Evolutionary conservation across 2,329 filamentous ascomycete genomes (phyloP).

Genomic region (Capronia epimyces): DNA sequence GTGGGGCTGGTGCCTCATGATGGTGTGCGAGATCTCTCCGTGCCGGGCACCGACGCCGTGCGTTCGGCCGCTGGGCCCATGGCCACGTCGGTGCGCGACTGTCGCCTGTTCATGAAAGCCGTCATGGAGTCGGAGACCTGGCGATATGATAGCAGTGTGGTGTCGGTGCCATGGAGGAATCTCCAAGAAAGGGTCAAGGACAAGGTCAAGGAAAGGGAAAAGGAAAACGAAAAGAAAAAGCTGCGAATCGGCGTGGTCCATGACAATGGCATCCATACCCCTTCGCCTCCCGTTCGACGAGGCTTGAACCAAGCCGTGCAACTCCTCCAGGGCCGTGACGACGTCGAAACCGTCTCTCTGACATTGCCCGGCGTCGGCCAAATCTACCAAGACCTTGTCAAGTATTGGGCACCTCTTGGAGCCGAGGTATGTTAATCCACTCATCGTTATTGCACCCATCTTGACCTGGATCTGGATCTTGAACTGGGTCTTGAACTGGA

Average conservation of each 20-base stretch:
- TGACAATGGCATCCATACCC: slow-evolving; percentile 36
- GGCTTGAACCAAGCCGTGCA: slow-evolving; percentile 37
- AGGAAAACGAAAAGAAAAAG: slow-evolving; percentile 12
- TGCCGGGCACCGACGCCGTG: slow-evolving; percentile 41
- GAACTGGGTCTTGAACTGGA: too few relatives aligned
- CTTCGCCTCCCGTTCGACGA: slow-evolving; percentile 37
- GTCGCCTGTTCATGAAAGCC: slow-evolving; percentile 30
- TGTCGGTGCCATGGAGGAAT: slow-evolving; percentile 46
- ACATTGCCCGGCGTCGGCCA: slow-evolving; percentile 7
- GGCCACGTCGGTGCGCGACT: slow-evolving; percentile 29
- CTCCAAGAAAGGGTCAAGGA: too few relatives aligned
- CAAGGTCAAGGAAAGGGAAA: too few relatives aligned
- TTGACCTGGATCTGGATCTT: background rate
- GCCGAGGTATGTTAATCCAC: slow-evolving; percentile 16
- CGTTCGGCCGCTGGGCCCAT: slow-evolving; percentile 43
- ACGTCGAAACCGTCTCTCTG: slow-evolving; percentile 48
- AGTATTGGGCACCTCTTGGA: slow-evolving; percentile 12
- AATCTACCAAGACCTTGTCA: slow-evolving; percentile 11
- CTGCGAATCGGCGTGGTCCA: slow-evolving; percentile 39
- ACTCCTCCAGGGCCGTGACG: slow-evolving; percentile 36
- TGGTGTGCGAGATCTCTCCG: slow-evolving; percentile 32
- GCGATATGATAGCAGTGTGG: slow-evolving; percentile 46
- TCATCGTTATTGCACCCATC: background rate
- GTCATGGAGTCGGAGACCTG: slow-evolving; percentile 40
- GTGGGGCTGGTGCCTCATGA: slow-evolving; percentile 46